Base-by-base conservation (phyloP, 2,329 filamentous ascomycete genomes). In the Pseudogymnoascus verrucosus region DNA sequence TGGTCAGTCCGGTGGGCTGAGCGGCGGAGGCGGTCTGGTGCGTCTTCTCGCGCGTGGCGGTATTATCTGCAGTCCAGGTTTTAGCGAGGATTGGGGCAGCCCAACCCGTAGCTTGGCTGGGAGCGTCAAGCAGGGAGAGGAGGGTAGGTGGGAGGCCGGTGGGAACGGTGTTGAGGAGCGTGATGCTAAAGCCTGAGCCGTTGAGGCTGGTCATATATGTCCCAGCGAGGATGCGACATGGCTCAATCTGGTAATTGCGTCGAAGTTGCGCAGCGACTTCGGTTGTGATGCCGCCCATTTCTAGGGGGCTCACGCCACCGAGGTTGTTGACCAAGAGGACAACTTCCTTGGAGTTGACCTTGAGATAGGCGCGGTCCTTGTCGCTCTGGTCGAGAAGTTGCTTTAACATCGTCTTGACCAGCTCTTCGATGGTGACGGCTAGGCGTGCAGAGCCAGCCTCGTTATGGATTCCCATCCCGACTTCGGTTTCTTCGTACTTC, bases 381-480 rank as follows among this genome's bases (percentile, higher is more conserved):
- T 90, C 88, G 19, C 80, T 80, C 5, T 77, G 75, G 67, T 87
- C 83, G 36, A 90, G 76, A 65, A 89, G 79, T 70, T 89, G 85
- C 47, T 78, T 77, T 14, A 91, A 77, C 85, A 91, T 89, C 10
- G 78, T 83, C 70, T 82, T 79, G 23, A 85, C 75, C 42, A 85
- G 72, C 37, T 79, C 76, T 0, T 78, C 74, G 8, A 85, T 72
- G 12, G 77, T 74, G n/a, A 79, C 77, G 65, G 78, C 78, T 19
- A 80, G 75, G 42, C 80, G 77, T 67, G 78, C 80, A 44, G 79
- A 84, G 37, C 82, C 82, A 19, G 83, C 78, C 70, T 86, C 84
- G 68, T 89, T 89, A 73, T 89, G 87, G 68, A 89, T 89, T 7
- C 88, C 88, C 87, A 90, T 90, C 1, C 88, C 88, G 67, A 88